Evolutionary conservation across 2,329 filamentous ascomycete genomes (phyloP).

Genomic region (Microascus cirrosus): DNA sequence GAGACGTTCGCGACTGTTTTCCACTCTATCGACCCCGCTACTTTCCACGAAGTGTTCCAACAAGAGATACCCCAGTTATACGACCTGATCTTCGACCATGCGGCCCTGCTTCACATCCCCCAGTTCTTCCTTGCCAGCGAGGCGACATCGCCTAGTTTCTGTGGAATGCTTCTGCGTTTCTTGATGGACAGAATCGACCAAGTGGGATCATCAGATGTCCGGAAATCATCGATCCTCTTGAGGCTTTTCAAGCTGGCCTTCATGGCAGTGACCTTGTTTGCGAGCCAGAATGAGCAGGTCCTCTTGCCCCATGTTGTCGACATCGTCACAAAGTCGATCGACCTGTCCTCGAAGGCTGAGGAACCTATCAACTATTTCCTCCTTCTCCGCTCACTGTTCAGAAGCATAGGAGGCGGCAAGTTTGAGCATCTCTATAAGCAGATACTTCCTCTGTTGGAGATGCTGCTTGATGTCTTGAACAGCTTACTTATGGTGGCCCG

Average conservation of each 20-base stretch:
- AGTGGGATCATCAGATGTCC: constrained; percentile 83
- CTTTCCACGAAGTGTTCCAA: constrained; percentile 97
- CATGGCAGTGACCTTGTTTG: constrained; percentile 97
- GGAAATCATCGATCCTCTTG: constrained; percentile 84
- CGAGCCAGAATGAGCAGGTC: constrained; percentile 88
- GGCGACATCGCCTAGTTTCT: constrained; percentile 93
- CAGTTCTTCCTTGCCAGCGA: constrained; percentile 99
- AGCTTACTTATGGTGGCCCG: constrained; percentile 83
- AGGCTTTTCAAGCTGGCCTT: constrained; percentile 96
- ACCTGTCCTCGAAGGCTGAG: constrained; percentile 87
- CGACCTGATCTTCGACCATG: constrained; percentile 96
- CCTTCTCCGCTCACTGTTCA: constrained; percentile 79
- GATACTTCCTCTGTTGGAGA: constrained; percentile 88
- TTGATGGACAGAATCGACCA: constrained; percentile 95
- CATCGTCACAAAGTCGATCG: constrained; percentile 94
- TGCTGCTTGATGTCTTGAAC: constrained; percentile 95
- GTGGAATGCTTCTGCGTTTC: constrained; percentile 94
- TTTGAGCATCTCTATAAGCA: constrained; percentile 99
- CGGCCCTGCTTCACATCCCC: constrained; percentile 83
- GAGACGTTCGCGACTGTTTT: constrained; percentile 98
- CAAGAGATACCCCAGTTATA: constrained; percentile 95
- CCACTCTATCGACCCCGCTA: constrained; percentile 94
- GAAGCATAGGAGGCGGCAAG: constrained; percentile 92
- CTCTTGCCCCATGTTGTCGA: constrained; percentile 92
- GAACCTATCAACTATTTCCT: constrained; percentile 99